Conservation (phyloP, 2,329 filamentous ascomycete species). For the Xylariaceae sp. region DNA sequence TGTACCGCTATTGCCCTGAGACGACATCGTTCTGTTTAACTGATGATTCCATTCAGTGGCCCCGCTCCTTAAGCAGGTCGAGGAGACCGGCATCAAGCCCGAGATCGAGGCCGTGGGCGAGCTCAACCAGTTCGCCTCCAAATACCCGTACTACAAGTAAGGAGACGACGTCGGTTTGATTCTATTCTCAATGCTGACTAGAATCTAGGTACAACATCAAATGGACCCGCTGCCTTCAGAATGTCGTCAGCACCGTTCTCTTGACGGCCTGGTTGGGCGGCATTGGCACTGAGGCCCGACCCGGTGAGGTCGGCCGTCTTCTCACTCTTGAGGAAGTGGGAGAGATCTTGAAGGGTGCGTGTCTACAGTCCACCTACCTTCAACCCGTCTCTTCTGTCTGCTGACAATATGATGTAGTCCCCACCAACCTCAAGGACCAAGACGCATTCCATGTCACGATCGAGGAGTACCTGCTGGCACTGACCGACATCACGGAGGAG, state of each 20-base stretch:
- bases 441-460: conserved; percentile 94
- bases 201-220: conserved; percentile 64
- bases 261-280: conserved; percentile 74
- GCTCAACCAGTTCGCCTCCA: conserved; percentile 68
- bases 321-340: conserved; percentile 87
- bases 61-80: conserved; percentile 62
- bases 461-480: conserved; percentile 88
- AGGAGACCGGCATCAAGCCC: conserved; percentile 62
- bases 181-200: conserved; percentile 3
- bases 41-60: conserved; percentile 47
- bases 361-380: neutral
- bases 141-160: conserved; percentile 97
- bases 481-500: conserved; percentile 86
- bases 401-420: conserved; percentile 52
- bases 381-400: neutral
- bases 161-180: conserved; percentile 19
- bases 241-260: conserved; percentile 57
- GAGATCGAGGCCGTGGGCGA: conserved; percentile 66
- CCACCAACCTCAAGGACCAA: conserved; percentile 81
- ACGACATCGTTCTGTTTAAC: neutral
- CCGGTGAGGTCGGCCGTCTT: conserved; percentile 57
- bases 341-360: conserved; percentile 63
- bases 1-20: conserved; percentile 20
- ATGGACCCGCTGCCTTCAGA: conserved; percentile 82
- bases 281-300: conserved; percentile 50